These are phyloP conservation scores for Chloranthus sessilifolius DNA, from an alignment of 164 flowering plant species.

Conservation along the genomic window DNA sequence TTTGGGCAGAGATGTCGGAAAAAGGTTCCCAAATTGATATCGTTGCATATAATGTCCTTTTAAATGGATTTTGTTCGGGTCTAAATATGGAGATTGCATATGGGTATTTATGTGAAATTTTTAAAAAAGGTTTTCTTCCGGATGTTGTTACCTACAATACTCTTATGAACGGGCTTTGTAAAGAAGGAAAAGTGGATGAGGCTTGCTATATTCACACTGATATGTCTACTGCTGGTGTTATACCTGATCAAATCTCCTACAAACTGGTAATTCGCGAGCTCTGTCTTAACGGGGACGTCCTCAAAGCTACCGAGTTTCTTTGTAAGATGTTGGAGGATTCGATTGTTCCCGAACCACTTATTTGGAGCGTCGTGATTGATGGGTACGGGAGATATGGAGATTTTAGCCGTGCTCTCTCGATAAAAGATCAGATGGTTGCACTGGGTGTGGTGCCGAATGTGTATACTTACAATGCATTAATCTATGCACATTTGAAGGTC, in stretches of 20 bases:
- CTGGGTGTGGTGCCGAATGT: conserved; percentile 52
- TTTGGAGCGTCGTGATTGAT: conserved; percentile 71
- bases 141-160: conserved; percentile 63
- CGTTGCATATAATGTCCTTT: conserved; percentile 61
- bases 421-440: conserved; percentile 47
- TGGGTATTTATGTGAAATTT: conserved; percentile 42
- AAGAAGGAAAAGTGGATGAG: conserved; percentile 45
- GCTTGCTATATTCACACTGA: conserved; percentile 37
- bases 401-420: conserved; percentile 28
- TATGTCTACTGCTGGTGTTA: conserved; percentile 52
- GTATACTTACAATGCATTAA: conserved; percentile 66
- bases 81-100: conserved; percentile 30
- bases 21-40: conserved; percentile 36
- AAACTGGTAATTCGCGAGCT: conserved; percentile 54
- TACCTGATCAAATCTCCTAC: conserved; percentile 62
- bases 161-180: conserved; percentile 52
- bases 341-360: conserved; percentile 39
- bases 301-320: conserved; percentile 41
- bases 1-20: conserved; percentile 40
- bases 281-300: conserved; percentile 41
- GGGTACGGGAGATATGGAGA: conserved; percentile 55
- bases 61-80: conserved; percentile 48
- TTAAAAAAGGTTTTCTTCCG: conserved; percentile 52
- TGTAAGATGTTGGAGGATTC: conserved; percentile 42
- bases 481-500: conserved; percentile 39